Conservation (phyloP, 2,329 filamentous ascomycete genomes). For the Harringtonia aguacate region DNA sequence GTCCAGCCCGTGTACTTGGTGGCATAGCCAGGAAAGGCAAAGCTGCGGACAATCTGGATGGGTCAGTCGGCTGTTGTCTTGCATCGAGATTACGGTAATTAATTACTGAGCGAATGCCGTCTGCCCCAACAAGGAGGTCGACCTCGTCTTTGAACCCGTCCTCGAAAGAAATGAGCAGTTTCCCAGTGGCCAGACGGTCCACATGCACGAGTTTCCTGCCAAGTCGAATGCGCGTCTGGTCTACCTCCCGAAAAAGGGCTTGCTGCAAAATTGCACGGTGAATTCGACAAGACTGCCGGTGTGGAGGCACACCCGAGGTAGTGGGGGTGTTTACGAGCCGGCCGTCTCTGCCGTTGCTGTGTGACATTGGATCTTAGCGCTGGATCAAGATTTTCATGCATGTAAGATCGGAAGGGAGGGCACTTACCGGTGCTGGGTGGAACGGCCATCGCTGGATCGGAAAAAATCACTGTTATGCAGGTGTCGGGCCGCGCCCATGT, state of each 20-base stretch:
- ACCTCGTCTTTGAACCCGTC: background rate
- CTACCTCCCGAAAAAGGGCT: background rate
- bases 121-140: background rate
- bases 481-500: background rate
- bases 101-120: background rate
- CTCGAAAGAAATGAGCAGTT: background rate
- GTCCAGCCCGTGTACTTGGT: background rate
- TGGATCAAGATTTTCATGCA: conserved; percentile 9
- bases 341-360: conserved; percentile 1
- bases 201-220: background rate
- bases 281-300: background rate
- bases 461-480: background rate
- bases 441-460: background rate
- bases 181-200: background rate
- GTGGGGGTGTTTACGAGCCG: too few relatives aligned
- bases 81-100: too few relatives aligned
- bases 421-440: too few relatives aligned
- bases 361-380: conserved; percentile 13
- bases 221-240: background rate
- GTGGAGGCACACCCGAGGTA: background rate
- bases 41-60: conserved; percentile 10
- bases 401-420: too few relatives aligned
- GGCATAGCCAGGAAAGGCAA: conserved; percentile 3
- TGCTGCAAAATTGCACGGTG: background rate
- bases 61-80: too few relatives aligned